Evolutionary conservation across 495 filamentous ascomycete species (phyloP), one percentile per base, ranked within the genome.

Genomic region (Arthonia radiata): DNA sequence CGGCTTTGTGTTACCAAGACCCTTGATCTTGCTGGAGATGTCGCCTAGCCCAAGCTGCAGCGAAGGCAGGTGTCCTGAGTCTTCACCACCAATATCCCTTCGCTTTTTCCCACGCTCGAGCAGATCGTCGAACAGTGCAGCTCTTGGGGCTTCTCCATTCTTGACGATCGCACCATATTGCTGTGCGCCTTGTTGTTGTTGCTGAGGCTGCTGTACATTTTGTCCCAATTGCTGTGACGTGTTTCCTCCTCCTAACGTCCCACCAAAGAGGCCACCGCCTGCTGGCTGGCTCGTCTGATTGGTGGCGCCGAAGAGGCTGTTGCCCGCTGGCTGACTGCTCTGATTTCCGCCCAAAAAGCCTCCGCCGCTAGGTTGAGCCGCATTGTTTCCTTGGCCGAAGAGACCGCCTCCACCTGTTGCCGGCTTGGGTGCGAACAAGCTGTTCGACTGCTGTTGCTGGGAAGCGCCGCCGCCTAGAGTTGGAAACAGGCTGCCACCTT

Each of bases 31-130:
- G 37, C 80, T 67, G 26, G 78, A 68, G 35, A 93, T 74, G 46
- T 91, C 80, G 34, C 74, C 72, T 10, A 93, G 53, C 4, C 81
- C 79, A 23, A 91, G 56, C 45, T 91, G 78, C 29, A 93, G 49
- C 31, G 59, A 61, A 9, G 69, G 70, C 15, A 74, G 56, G 21
- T 69, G 60, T 12, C 61, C 59, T 10, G 49, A 55, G 30, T 53
- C 52, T 23, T 56, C 64, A 38, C 58, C 49, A 13, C 52, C 57
- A 31, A 46, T 36, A 18, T 37, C 43, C 32, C 43, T 37, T 22
- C 64, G 54, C 43, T 71, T 71, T 41, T 58, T 59, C 41, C 73
- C 76, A 33, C 73, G 71, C 37, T 83, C 75, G 8, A 91, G 52
- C 13, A 93, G 51, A 34, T 69, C 79, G 43, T 90, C 79, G 50